Percentiles rank a stretch among this genome's conserved stretches.
Evolutionary conservation across 768 basidiomycete species (phyloP).

Genomic region (Tulasnella calospora): DNA sequence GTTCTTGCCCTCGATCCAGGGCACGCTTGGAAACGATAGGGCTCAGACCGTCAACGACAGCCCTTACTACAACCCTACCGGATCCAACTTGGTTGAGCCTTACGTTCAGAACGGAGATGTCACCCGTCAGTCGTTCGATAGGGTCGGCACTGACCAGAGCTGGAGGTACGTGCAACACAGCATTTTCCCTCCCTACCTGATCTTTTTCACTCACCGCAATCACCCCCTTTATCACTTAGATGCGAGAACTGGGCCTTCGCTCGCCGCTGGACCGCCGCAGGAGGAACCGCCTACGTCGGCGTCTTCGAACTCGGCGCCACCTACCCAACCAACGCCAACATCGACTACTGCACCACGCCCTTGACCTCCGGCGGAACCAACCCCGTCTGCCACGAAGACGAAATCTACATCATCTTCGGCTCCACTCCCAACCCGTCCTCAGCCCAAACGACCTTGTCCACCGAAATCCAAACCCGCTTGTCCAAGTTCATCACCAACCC

Average conservation of each 20-base stretch:
- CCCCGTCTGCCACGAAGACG: conserved; percentile 73
- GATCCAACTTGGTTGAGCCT: conserved; percentile 30
- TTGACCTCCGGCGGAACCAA: conserved; percentile 36
- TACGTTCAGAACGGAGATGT: conserved; percentile 40
- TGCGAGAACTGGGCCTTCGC: conserved; percentile 70
- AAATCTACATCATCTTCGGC: conserved; percentile 69
- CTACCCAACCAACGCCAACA: conserved; percentile 60
- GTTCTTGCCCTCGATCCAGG: conserved; percentile 42
- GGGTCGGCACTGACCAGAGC: conserved; percentile 60
- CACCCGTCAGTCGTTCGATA: conserved; percentile 43
- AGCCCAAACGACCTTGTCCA: conserved; percentile 54
- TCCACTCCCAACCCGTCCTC: conserved; percentile 52
- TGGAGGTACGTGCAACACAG: conserved; percentile 42
- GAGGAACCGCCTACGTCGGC: conserved; percentile 65
- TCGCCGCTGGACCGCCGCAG: conserved; percentile 57
- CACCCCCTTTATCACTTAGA: not conserved
- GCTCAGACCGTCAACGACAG: conserved; percentile 45
- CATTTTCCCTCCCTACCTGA: not conserved
- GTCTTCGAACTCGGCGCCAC: conserved; percentile 60
- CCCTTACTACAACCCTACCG: conserved; percentile 44
- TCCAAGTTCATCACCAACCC: conserved; percentile 58
- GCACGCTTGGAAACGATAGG: conserved; percentile 47
- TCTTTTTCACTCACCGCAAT: not conserved
- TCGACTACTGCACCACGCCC: conserved; percentile 47
- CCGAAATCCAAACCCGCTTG: conserved; percentile 67